phyloP scores from a whole-genome alignment of 2,329 filamentous ascomycete species.

The Beauveria caledonica region DNA sequence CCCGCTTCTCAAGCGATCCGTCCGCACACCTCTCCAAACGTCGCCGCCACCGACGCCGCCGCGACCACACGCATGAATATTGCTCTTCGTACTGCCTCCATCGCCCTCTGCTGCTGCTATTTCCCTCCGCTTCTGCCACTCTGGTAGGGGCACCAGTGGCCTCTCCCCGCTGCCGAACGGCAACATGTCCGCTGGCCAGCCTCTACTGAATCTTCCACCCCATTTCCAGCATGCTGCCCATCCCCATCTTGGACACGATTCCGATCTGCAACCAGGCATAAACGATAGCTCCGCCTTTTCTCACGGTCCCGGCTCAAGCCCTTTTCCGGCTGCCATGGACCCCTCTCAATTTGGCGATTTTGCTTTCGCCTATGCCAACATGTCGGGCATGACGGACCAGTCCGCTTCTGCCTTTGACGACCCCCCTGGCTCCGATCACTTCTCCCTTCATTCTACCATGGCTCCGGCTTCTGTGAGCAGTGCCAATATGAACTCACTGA shows the following conservation, averaged over 20 bases:
- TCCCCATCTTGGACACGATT: conserved; percentile 14
- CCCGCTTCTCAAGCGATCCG: background rate
- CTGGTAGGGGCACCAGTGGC: conserved; percentile 6
- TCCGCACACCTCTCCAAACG: background rate
- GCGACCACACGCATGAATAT: background rate
- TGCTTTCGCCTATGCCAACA: conserved; percentile 40
- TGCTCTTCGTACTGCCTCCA: background rate
- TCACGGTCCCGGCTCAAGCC: background rate
- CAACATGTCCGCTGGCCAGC: conserved; percentile 24
- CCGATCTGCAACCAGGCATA: background rate
- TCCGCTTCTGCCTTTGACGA: conserved; percentile 26
- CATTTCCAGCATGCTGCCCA: conserved; percentile 21
- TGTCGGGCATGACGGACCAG: conserved; percentile 29
- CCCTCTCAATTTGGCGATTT: conserved; percentile 45
- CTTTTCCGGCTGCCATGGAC: conserved; percentile 29
- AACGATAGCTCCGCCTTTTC: conserved; percentile 1
- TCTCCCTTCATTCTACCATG: conserved; percentile 25
- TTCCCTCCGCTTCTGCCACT: background rate
- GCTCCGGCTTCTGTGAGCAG: conserved; percentile 10
- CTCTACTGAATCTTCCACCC: conserved; percentile 21
- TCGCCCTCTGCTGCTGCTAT: background rate
- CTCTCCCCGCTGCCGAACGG: conserved; percentile 12
- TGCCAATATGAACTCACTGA: conserved; percentile 12
- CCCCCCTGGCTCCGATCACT: conserved; percentile 23
- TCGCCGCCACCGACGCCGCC: background rate